phyloP scores from a whole-genome alignment of 768 basidiomycete genomes.

The Russula sp. region DNA sequence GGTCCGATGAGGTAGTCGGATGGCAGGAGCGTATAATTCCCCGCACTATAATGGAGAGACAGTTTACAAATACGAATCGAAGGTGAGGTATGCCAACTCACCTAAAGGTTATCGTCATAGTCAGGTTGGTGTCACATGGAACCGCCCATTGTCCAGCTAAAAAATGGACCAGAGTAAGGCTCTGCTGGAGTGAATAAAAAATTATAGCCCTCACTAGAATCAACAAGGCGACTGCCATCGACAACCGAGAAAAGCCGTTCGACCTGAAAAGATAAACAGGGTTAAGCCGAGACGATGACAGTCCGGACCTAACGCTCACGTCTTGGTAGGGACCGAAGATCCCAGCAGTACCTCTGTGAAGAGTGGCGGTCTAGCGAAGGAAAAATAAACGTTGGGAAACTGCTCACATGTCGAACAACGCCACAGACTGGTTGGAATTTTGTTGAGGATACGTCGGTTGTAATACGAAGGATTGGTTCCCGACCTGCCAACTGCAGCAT shows the following conservation, averaged over 20 bases:
- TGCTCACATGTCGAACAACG: conserved; percentile 70
- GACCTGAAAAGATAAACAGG: conserved; percentile 46
- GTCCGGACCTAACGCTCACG: conserved; percentile 41
- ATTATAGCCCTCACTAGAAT: conserved; percentile 42
- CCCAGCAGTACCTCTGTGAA: conserved; percentile 59
- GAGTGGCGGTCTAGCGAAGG: background rate
- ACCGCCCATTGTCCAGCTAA: conserved; percentile 70
- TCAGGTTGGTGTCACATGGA: conserved; percentile 60
- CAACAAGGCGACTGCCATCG: conserved; percentile 64
- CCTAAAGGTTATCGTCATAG: conserved; percentile 71
- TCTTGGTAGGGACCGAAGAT: conserved; percentile 78
- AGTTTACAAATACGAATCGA: background rate
- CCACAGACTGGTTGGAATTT: conserved; percentile 56
- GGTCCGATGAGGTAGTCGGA: conserved; percentile 78
- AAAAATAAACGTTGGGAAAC: conserved; percentile 11
- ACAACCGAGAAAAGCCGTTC: conserved; percentile 60
- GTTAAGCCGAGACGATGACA: background rate
- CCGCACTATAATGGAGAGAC: conserved; percentile 36
- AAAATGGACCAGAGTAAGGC: background rate
- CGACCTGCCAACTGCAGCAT: background rate
- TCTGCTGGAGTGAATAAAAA: background rate
- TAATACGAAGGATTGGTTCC: conserved; percentile 42
- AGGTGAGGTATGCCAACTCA: conserved; percentile 35
- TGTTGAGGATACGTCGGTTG: conserved; percentile 61
- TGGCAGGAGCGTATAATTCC: conserved; percentile 62